Conservation (phyloP, 2,329 filamentous ascomycete genomes). For the Neonectria neomacrospora region DNA sequence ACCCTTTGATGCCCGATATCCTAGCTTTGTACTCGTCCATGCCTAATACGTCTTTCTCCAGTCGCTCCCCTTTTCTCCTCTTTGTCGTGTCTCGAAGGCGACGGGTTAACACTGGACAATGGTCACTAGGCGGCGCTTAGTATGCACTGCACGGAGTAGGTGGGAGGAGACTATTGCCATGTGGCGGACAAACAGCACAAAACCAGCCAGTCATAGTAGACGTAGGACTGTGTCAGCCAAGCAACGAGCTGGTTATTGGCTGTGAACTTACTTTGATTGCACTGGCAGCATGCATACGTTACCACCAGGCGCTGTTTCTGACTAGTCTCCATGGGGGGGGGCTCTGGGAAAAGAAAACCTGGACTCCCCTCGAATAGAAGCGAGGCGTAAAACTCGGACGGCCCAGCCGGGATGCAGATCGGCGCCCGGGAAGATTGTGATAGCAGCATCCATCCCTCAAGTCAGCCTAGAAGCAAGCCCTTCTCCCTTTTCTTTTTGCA, state of each 20-base stretch:
- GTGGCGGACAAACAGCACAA: conserved; percentile 26
- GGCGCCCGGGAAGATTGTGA: conserved; percentile 9
- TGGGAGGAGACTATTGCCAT: conserved; percentile 26
- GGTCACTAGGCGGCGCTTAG: conserved; percentile 1
- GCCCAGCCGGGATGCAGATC: conserved; percentile 15
- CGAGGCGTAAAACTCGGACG: background rate
- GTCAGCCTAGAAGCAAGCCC: conserved; percentile 1
- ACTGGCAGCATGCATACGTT: conserved; percentile 8
- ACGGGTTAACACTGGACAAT: background rate
- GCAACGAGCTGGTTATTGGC: conserved; percentile 7
- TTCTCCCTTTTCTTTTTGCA: background rate
- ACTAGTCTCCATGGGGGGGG: background rate
- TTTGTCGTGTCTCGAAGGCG: conserved; percentile 1
- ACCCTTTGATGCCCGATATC: background rate
- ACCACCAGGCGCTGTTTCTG: background rate
- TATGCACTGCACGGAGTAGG: background rate
- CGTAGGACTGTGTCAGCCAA: conserved; percentile 23
- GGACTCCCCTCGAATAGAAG: background rate
- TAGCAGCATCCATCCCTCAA: background rate
- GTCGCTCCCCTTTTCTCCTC: background rate
- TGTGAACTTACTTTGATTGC: conserved; percentile 10
- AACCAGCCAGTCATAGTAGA: conserved; percentile 24
- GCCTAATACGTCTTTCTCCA: background rate
- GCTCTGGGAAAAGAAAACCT: background rate
- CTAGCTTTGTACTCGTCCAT: background rate